Evolutionary conservation across 2,329 filamentous ascomycete genomes (phyloP), one percentile per base, ranked within the genome.

Genomic region (Rutstroemia sp.): DNA sequence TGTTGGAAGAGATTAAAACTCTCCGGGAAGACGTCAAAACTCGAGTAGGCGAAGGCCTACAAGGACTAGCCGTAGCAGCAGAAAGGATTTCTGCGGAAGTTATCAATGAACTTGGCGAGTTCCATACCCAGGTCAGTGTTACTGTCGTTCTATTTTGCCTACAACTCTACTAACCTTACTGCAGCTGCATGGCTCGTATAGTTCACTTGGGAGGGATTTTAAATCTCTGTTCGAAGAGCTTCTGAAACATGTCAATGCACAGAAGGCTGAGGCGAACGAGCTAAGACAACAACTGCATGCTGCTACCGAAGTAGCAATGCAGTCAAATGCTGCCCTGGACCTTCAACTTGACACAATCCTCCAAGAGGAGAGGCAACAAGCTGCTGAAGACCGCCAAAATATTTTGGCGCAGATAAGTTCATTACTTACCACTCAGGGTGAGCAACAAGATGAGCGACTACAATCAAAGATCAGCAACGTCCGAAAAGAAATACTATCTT

Each of bases 31-130:
- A 89, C 53, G 89, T 97, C 51, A 96, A 96, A 75, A 77, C 81
- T 49, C 87, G 87, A 60, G 89, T 97, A 48, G 89, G 89, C 2
- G 85, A 91, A 67, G 92, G 92, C 8, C 76, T 97, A 45, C 86
- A 89, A 65, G 85, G 89, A 25, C 83, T 97, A 21, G 91, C 91
- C 2, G 80, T 80, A 10, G 90, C 92, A 9, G 91, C 92, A 1
- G 89, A 92, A 72, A 85, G 87, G 55, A 96, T 97, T 60, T 90
- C 91, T 0, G 88, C 86, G 12, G 92, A 95, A 64, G 92, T 97
- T 48, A 82, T 96, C 58, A 86, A 81, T 57, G 92, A 97, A 71
- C 80, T 99, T 58, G 81, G 84, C 34, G 79, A 81, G n/a, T 95
- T 97, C 66, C 90, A 96, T 70, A 81, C 78, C 50, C 84, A 84